Evolutionary conservation across 2,329 filamentous ascomycete species (phyloP), one percentile per base, ranked within the genome.

Genomic region (Penicillium sp.): DNA sequence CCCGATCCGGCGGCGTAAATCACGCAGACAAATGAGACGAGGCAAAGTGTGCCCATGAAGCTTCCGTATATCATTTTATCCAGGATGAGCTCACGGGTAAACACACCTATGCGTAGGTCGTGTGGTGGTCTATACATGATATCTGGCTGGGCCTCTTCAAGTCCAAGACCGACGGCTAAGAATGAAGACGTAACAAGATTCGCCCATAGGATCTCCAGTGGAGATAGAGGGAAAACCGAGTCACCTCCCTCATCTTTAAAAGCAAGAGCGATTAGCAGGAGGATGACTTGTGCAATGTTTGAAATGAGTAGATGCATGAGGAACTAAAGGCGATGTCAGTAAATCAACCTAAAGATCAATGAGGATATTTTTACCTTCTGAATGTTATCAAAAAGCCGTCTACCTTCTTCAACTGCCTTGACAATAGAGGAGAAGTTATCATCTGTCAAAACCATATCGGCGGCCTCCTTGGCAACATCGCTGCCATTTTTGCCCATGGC

Each of bases 371-470:
- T 15, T 58, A 69, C 68, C 62, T 93, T 93, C 69, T 94, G 89
- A 62, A 94, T 92, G 69, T 94, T 94, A 74, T 93, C 89, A 71
- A 93, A 93, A 81, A 93, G 91, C 65, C 90, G 84, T 15, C 91
- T 85, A 17, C 91, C 91, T 75, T 94, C 89, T 65, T 90, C 88
- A 62, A 94, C 90, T 6, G 90, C 90, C 37, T 89, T 85, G 19
- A 94, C 87, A 62, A 95, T 94, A 1, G 87, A 90, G 64, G 91
- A 90, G 75, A 95, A 95, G 76, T 93, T 93, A 77, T 94, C 91
- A 70, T 94, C 90, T 0, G 89, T 87, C 6, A 80, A 69, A 5
- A 80, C 77, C 64, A 80, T 80, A 57, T 79, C 88, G 19, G 88
- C 83, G 0, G 90, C 90, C 43, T 89, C 89, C 74, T 94, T 95